Conservation (phyloP, 2,329 filamentous ascomycete species). For the Phialemonium atrogriseum region DNA sequence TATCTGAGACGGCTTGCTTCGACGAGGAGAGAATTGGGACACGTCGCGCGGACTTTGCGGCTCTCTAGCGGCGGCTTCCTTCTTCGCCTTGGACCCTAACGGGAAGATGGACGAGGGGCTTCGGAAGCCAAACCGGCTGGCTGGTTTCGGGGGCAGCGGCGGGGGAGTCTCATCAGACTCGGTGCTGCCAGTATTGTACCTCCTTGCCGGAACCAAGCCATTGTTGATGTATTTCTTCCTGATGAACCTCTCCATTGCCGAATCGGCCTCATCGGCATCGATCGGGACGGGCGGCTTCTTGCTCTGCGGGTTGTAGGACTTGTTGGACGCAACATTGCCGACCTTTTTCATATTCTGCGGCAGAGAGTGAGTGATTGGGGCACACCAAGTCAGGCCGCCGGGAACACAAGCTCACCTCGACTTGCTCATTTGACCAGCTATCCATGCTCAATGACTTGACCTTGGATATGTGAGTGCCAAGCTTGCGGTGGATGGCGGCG, state of each 20-base stretch:
- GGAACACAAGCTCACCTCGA: conserved; percentile 62
- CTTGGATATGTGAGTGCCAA: conserved; percentile 96
- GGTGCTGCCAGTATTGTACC: conserved; percentile 35
- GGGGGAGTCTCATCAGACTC: conserved; percentile 52
- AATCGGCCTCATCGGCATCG: conserved; percentile 86
- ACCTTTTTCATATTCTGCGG: conserved; percentile 84
- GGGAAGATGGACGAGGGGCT: conserved; percentile 61
- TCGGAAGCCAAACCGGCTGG: conserved; percentile 53
- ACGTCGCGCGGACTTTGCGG: conserved; percentile 25
- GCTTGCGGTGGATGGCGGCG: conserved; percentile 87
- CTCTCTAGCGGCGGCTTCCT: conserved; percentile 32
- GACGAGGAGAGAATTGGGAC: conserved; percentile 27
- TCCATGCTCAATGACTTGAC: conserved; percentile 99
- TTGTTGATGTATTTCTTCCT: conserved; percentile 81
- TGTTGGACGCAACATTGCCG: conserved; percentile 81
- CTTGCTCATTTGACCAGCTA: conserved; percentile 90
- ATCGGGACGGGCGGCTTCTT: conserved; percentile 76
- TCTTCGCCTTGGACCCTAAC: conserved; percentile 52
- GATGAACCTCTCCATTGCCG: conserved; percentile 92
- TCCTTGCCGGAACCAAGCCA: conserved; percentile 23
- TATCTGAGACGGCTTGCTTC: conserved; percentile 57
- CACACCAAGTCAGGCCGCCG: not conserved
- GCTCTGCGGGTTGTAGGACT: conserved; percentile 79
- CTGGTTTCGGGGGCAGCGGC: conserved; percentile 53
- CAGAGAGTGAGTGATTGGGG: too few relatives aligned